A percentile compares a stretch with the other conserved stretches of the same genome.
phyloP scores from a whole-genome alignment of 1,284 basidiomycete genomes.

The Pseudozyma thailandica region DNA sequence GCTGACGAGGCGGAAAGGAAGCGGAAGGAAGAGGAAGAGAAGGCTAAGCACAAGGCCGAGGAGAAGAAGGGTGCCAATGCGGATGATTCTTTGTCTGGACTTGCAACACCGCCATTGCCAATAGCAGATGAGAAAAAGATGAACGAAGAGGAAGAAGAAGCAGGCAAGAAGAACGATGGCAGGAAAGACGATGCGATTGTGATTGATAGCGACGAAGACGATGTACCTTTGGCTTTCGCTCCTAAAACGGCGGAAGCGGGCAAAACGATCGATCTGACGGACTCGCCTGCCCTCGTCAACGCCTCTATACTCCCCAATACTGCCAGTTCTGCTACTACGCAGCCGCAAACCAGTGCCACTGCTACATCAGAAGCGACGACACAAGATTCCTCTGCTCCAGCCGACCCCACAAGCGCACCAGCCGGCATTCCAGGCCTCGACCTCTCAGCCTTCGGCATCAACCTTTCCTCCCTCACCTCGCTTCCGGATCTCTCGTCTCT shows the following conservation, averaged over 20 bases:
- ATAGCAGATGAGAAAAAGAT: not conserved
- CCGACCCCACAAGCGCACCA: constrained; percentile 1
- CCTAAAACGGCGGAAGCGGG: constrained; percentile 26
- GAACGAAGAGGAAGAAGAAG: not conserved
- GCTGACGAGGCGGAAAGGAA: constrained; percentile 11
- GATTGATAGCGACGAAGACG: constrained; percentile 51
- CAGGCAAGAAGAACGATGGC: not conserved
- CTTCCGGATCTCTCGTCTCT: constrained; percentile 39
- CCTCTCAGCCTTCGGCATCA: constrained; percentile 42
- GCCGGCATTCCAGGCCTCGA: constrained; percentile 23
- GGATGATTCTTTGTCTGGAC: constrained; percentile 17
- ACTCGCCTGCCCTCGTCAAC: constrained; percentile 25
- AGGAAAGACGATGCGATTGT: constrained; percentile 39
- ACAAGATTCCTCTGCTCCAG: not conserved
- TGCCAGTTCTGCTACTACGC: not conserved
- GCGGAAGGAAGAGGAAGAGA: not conserved
- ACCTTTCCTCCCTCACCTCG: constrained; percentile 22
- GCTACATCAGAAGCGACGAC: not conserved
- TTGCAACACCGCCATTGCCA: constrained; percentile 20
- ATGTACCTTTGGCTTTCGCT: constrained; percentile 44
- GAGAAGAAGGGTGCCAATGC: constrained; percentile 1
- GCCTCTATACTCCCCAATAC: constrained; percentile 6
- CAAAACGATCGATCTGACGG: constrained; percentile 42
- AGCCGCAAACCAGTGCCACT: not conserved
- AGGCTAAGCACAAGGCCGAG: not conserved